Percentiles rank a stretch among this genome's conserved stretches.
These are phyloP conservation scores for Mycena maculata DNA, from an alignment of 768 basidiomycete species.

Conservation along the genomic window DNA sequence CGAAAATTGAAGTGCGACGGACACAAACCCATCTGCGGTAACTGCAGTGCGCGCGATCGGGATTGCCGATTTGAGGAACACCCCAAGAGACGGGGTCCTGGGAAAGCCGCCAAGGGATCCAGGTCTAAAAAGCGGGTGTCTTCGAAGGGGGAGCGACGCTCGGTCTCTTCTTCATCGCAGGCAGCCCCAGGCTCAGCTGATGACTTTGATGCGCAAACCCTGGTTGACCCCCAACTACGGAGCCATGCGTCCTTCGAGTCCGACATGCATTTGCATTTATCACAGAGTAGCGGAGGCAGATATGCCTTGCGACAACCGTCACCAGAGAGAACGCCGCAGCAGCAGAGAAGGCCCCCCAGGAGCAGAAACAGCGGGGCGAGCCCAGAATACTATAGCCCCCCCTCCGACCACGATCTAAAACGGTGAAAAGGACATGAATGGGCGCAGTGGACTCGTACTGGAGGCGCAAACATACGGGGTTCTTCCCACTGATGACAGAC, in stretches of 20 bases:
- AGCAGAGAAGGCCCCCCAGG: conserved; percentile 1
- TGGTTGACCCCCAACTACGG: conserved; percentile 47
- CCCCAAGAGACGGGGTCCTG: conserved; percentile 75
- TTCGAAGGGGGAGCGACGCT: conserved; percentile 11
- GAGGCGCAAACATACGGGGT: not conserved
- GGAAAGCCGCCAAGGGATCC: conserved; percentile 75
- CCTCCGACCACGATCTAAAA: conserved; percentile 11
- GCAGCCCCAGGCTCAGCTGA: conserved; percentile 21
- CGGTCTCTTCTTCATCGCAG: conserved; percentile 31
- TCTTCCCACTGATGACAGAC: conserved; percentile 60
- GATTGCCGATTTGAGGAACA: conserved; percentile 65
- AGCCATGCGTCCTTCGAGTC: conserved; percentile 47
- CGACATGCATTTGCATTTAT: conserved; percentile 21
- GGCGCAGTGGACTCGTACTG: not conserved
- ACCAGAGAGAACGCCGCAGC: conserved; percentile 15
- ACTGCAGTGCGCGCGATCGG: conserved; percentile 66
- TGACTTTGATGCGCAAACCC: conserved; percentile 37
- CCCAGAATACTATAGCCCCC: conserved; percentile 10
- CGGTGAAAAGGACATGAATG: not conserved
- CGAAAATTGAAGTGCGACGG: conserved; percentile 85
- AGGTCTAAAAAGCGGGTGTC: conserved; percentile 53
- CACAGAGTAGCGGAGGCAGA: conserved; percentile 6
- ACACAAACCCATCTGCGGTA: conserved; percentile 67
- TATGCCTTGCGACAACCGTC: conserved; percentile 27
- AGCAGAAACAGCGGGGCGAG: conserved; percentile 13